phyloP scores from a whole-genome alignment of 192 early-diverging fungal genomes.

The Mortierella antarctica region DNA sequence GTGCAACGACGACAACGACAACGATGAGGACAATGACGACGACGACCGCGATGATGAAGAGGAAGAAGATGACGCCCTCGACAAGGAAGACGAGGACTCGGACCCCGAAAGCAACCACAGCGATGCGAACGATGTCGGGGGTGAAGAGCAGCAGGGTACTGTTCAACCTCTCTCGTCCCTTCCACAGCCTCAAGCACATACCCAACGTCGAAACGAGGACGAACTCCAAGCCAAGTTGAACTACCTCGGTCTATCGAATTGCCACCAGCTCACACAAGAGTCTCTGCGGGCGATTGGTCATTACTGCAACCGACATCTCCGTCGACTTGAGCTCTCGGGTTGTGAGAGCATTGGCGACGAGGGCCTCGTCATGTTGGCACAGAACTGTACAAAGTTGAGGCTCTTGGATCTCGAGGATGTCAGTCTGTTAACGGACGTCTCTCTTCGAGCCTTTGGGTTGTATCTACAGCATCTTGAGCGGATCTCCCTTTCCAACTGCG shows the following conservation, averaged over 20 bases:
- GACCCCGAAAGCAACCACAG: constrained; percentile 1
- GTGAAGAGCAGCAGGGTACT: constrained; percentile 11
- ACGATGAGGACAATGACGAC: neutral
- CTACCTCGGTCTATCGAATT: constrained; percentile 58
- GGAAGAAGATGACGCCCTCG: constrained; percentile 12
- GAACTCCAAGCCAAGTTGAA: constrained; percentile 38
- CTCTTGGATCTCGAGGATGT: constrained; percentile 43
- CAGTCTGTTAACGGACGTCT: constrained; percentile 31
- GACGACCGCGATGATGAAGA: constrained; percentile 3
- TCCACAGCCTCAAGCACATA: neutral
- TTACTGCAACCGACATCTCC: constrained; percentile 35
- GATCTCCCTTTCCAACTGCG: constrained; percentile 42
- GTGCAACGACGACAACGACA: constrained; percentile 14
- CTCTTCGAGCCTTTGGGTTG: constrained; percentile 54
- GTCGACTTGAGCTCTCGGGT: constrained; percentile 61
- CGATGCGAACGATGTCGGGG: constrained; percentile 6
- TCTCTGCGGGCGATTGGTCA: constrained; percentile 47
- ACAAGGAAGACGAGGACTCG: constrained; percentile 24
- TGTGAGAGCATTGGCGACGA: constrained; percentile 56
- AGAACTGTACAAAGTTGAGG: constrained; percentile 21
- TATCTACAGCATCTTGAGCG: constrained; percentile 34
- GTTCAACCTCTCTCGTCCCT: neutral
- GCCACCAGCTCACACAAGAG: constrained; percentile 49
- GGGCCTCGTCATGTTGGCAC: constrained; percentile 47
- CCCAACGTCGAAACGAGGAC: constrained; percentile 2